Evolutionary conservation across 805 yeast genomes (phyloP).

Genomic region (Candida nemodendra): DNA sequence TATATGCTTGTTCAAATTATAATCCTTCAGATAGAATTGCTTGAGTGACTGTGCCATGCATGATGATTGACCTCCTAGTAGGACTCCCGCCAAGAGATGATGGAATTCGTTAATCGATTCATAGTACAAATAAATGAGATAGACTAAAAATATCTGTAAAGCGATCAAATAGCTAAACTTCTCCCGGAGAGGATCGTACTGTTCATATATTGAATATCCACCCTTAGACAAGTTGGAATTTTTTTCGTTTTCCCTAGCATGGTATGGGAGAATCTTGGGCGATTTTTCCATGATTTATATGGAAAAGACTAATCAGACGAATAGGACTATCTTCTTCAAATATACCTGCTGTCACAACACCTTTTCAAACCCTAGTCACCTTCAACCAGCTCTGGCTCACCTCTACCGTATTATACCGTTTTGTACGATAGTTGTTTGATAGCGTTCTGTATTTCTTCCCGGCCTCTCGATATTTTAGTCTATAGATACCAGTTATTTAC

Average conservation of each 20-base stretch:
- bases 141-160: slow-evolving; percentile 22
- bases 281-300: too few species aligned
- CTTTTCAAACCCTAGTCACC: too few species aligned
- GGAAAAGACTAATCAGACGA: too few species aligned
- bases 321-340: too few species aligned
- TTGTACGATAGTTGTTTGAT: too few species aligned
- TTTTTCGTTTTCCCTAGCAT: slow-evolving; percentile 14
- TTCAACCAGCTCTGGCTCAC: too few species aligned
- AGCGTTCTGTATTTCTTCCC: too few species aligned
- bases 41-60: slow-evolving; percentile 32
- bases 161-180: slow-evolving; percentile 26
- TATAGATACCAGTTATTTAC: too few species aligned
- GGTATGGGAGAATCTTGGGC: slow-evolving; percentile 16
- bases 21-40: slow-evolving; percentile 25
- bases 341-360: too few species aligned
- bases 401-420: too few species aligned
- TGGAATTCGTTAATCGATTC: slow-evolving; percentile 25
- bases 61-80: slow-evolving; percentile 29
- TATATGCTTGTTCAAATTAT: slow-evolving; percentile 28
- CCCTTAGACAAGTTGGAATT: slow-evolving; percentile 4
- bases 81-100: slow-evolving; percentile 24
- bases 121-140: slow-evolving; percentile 25
- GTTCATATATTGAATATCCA: slow-evolving; percentile 9
- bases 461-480: too few species aligned
- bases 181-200: slow-evolving; percentile 21